Evolutionary conservation across 306 rosid species (phyloP), one percentile per base, ranked within the genome.

Genomic region (Vicia sativa): DNA sequence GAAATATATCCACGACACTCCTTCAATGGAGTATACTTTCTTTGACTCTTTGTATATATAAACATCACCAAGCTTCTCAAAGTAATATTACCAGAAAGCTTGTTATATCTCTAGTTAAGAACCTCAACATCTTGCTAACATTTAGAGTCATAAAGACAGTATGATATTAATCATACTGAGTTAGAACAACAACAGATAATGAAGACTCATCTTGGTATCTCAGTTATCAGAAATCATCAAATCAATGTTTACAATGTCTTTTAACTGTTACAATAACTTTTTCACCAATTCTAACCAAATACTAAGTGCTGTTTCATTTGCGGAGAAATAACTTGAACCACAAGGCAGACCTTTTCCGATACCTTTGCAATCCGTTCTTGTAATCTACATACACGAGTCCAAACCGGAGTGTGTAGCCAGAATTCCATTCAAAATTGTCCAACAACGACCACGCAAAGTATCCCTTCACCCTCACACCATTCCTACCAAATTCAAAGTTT

Each of bases 401-500:
- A 56, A 89, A 89, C 0, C 88, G 79, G 41, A 84, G 81, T 0
- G 75, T 68, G 74, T 89, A 86, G 21, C 91, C 90, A 3, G 74
- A 43, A n/a, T 0, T 11, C 93, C 87, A 87, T 70, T 88, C 89
- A 8, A 79, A 88, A 50, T 83, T 83, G 75, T 88, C 95, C 65
- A 88, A 73, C 65, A 88, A 74, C 35, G 91, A 86, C 95, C 91
- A 88, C 34, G 87, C 77, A 69, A 88, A 86, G 77, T 78, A 87
- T 18, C 95, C 90, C 74, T 79, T 87, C 77, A 85, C 88, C 31
- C 82, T 80, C 41, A 77, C 91, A 28, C 91, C 91, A 67, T 70
- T 72, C 79, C 89, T 88, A 15, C 50, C 71, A 74, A 61, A 45
- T 60, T 25, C 63, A 45, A 44, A 39, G 23, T 70, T 59, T 70